phyloP scores from a whole-genome alignment of 2,329 filamentous ascomycete genomes.

The Calonectria pauciramosa region DNA sequence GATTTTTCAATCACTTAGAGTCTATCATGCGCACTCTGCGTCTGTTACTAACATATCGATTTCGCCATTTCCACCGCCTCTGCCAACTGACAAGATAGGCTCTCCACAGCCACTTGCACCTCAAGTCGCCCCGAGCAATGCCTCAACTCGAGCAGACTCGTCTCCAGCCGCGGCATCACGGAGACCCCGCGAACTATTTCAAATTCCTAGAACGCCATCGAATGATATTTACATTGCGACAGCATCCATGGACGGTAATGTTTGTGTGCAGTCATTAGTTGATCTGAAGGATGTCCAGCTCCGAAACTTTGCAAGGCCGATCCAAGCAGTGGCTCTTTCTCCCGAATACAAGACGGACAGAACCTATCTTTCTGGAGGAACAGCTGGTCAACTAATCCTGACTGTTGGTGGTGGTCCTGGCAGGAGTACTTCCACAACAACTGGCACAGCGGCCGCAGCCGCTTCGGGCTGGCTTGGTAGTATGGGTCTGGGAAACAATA shows the following conservation, averaged over 20 bases:
- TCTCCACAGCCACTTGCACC: slow-evolving; percentile 52
- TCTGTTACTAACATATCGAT: slow-evolving; percentile 92
- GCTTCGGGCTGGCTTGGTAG: slow-evolving; percentile 93
- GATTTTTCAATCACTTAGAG: slow-evolving; percentile 82
- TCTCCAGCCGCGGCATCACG: slow-evolving; percentile 65
- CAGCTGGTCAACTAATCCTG: slow-evolving; percentile 88
- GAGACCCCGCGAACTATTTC: slow-evolving; percentile 63
- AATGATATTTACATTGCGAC: slow-evolving; percentile 96
- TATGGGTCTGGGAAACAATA: slow-evolving; percentile 83
- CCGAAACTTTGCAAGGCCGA: slow-evolving; percentile 92
- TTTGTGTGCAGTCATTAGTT: slow-evolving; percentile 89
- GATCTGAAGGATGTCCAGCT: slow-evolving; percentile 92
- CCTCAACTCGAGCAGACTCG: slow-evolving; percentile 50
- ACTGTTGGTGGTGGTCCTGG: slow-evolving; percentile 86
- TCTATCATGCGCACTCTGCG: slow-evolving; percentile 93
- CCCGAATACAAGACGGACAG: slow-evolving; percentile 93
- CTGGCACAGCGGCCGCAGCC: slow-evolving; percentile 83
- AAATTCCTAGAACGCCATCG: slow-evolving; percentile 80
- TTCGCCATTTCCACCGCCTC: slow-evolving; percentile 81
- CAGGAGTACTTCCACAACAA: slow-evolving; percentile 88
- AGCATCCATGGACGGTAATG: slow-evolving; percentile 94
- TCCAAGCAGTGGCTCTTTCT: slow-evolving; percentile 93
- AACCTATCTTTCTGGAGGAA: slow-evolving; percentile 90
- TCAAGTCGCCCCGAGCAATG: slow-evolving; percentile 51
- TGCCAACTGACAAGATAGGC: slow-evolving; percentile 61